Evolutionary conservation across 441 rosid genomes (phyloP).

Genomic region (Aquilaria agallochum): DNA sequence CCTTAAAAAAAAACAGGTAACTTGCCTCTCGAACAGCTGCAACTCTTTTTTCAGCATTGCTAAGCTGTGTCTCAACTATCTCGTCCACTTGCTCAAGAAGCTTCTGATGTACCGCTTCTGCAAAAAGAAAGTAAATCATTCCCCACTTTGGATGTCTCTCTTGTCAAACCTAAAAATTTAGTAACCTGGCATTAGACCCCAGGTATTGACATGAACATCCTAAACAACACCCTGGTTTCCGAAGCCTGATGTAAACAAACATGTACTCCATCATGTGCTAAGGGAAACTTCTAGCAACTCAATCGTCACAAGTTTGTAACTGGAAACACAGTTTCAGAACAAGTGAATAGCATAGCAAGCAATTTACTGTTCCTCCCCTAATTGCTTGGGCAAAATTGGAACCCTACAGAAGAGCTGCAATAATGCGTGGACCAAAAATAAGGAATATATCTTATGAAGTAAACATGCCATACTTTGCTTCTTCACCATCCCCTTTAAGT

Average conservation of each 20-base stretch:
- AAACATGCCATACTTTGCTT: constrained; percentile 63
- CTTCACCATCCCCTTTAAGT: constrained; percentile 58
- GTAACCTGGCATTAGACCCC: too few species aligned
- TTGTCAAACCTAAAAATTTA: too few species aligned
- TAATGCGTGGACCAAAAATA: neutral
- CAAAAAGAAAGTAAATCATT: constrained; percentile 7
- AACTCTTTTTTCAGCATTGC: constrained; percentile 59
- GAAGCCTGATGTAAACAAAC: neutral
- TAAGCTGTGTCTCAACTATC: constrained; percentile 50
- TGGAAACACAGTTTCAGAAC: constrained; percentile 4
- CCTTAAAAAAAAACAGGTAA: constrained; percentile 4
- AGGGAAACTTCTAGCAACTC: neutral
- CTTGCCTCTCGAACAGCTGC: constrained; percentile 70
- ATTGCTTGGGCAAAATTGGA: constrained; percentile 11
- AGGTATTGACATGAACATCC: neutral
- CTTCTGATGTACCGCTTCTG: constrained; percentile 73
- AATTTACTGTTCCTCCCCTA: constrained; percentile 1
- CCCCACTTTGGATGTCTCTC: too few species aligned
- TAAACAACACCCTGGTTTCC: neutral
- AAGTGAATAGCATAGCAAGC: neutral
- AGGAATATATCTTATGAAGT: constrained; percentile 14
- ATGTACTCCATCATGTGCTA: constrained; percentile 1
- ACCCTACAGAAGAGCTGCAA: constrained; percentile 2
- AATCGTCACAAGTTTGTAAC: neutral
- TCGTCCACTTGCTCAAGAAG: constrained; percentile 62